Evolutionary conservation across 139 green algal species (phyloP), one percentile per base, ranked within the genome.

Genomic region (Chlorella sp.): DNA sequence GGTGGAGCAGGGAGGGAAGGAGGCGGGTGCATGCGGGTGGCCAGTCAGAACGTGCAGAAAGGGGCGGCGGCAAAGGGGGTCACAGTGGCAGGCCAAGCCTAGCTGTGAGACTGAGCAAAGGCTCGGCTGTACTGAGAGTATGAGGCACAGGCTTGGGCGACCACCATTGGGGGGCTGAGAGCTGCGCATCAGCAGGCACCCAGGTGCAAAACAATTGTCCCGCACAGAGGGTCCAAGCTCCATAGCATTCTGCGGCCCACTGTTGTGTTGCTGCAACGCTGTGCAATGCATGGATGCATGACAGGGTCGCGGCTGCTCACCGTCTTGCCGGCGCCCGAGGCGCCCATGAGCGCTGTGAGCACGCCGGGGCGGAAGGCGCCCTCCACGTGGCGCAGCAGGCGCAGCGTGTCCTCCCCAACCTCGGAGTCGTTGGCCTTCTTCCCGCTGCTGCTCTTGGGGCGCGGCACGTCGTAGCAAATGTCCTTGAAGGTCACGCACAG

Each of bases 291-390:
- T n/a, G n/a, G n/a, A n/a, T n/a, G n/a, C n/a, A n/a, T n/a, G n/a
- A n/a, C n/a, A n/a, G n/a, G n/a, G n/a, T n/a, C n/a, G n/a, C n/a
- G n/a, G n/a, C 68, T 26, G 28, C 68, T 81, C 84, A 81, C 37
- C 26, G 86, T 91, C 86, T 94, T 95, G 75, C 93, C 93, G 28
- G 91, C 89, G 60, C 91, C 83, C 37, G 66, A 91, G 37, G 90
- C 90, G 24, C 93, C 93, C 93, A 95, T 95, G 37, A 95, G 90
- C 5, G 91, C 92, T 28, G 92, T 94, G 28, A 95, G 91, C 37
- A 94, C 88, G 21, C 91, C 91, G 9, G 93, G 93, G 16, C 90
- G 60, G 85, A 95, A 95, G 64, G 80, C 81, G 28, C 92, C 93
- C 21, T 36, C 91, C 84, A 95, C 92, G 86, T 89, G 77, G 37